Base-by-base conservation (phyloP, 2,329 filamentous ascomycete species). In the Nothopassalora personata region DNA sequence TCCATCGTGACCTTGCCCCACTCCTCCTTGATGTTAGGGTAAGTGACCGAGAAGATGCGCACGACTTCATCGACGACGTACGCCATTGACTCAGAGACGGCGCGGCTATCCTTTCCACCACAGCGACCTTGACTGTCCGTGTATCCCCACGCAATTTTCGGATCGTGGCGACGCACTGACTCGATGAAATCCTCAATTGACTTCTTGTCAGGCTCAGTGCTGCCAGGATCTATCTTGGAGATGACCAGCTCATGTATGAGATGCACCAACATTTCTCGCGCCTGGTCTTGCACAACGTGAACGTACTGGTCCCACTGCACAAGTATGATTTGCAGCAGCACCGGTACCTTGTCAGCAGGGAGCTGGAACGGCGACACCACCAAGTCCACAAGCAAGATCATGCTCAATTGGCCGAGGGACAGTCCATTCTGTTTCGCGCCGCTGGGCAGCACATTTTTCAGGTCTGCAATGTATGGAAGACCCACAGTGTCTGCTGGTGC, bases 291-390 rank as follows among this genome's bases (percentile, higher is more conserved):
- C 1, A 99, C 94, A 10, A 97, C 83, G 3, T 90, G 86, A 1
- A 90, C 96, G 69, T 99, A 97, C 70, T 97, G 93, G 72, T 99
- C 95, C 94, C 94, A 99, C 1, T 97, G 82, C 3, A 97, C 91
- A 11, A 93, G 87, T 5, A 97, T 87, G 8, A 96, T 90, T 73
- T 99, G 94, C 13, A 99, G 79, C 19, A 99, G 79, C 28, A 96
- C 83, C 1, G 93, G 91, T 3, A 97, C 83, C 66, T 89, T 89
- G 50, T 96, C 90, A 18, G 86, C 80, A 1, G 84, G 81, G 15
- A 97, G 80, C 54, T 91, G 87, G 36, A 96, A 86, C 0, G 94
- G 93, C 9, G 93, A 90, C 10, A 99, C 92, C 84, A 99, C 95
- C 46, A 99, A 80, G 73, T 99, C 95, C 5, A 99, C 95, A 1